phyloP scores from a whole-genome alignment of 2,329 filamentous ascomycete genomes.

The Aspergillus sp. region DNA sequence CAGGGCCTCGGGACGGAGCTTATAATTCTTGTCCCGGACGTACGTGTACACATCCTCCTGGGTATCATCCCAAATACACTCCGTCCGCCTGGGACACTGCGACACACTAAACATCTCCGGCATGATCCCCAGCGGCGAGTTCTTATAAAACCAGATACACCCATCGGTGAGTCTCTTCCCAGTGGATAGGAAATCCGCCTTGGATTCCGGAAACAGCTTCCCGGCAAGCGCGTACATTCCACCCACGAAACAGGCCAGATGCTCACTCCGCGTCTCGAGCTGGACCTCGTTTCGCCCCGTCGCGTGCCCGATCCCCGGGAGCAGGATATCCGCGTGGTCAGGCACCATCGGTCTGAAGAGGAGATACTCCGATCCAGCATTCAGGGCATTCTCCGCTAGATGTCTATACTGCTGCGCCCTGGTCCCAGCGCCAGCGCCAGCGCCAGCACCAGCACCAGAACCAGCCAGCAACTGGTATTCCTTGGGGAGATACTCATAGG shows the following conservation, averaged over 20 bases:
- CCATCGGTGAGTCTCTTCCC: constrained; percentile 52
- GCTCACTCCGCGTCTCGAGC: constrained; percentile 21
- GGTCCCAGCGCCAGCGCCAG: constrained; percentile 21
- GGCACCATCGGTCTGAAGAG: constrained; percentile 39
- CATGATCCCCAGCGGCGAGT: constrained; percentile 56
- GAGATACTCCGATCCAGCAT: constrained; percentile 31
- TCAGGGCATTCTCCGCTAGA: constrained; percentile 35
- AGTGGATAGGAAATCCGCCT: constrained; percentile 45
- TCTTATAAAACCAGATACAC: constrained; percentile 59
- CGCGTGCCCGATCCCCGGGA: background rate
- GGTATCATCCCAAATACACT: constrained; percentile 4
- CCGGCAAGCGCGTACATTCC: constrained; percentile 60
- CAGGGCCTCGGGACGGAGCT: constrained; percentile 50
- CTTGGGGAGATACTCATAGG: constrained; percentile 47
- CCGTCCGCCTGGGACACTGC: constrained; percentile 50
- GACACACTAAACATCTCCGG: constrained; percentile 55
- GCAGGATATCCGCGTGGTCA: constrained; percentile 8
- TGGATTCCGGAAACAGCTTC: constrained; percentile 39
- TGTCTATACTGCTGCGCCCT: constrained; percentile 32
- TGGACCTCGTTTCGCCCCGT: background rate
- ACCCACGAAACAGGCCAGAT: constrained; percentile 37
- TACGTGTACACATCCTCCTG: background rate
- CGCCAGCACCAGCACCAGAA: constrained; percentile 22
- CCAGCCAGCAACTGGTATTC: constrained; percentile 41
- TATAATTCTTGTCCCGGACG: constrained; percentile 3